Percentiles rank a stretch among this genome's conserved stretches.
Evolutionary conservation across 108 stramenopile species (phyloP).

Genomic region (Cylindrotheca closterium): DNA sequence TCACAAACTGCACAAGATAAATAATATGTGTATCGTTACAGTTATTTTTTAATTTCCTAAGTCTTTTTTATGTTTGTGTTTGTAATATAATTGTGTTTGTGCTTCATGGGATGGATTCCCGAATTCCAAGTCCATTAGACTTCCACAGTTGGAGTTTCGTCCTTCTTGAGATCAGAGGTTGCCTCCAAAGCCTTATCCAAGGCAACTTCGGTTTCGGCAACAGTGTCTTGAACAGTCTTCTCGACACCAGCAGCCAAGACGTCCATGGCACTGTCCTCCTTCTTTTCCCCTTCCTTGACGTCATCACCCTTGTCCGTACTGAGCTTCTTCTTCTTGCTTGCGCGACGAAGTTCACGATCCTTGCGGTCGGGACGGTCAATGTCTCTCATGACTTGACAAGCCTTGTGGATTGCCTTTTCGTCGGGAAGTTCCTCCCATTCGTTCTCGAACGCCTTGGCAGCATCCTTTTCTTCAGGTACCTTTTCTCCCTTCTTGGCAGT

Average conservation of each 20-base stretch:
- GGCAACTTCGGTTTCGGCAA: constrained; percentile 26
- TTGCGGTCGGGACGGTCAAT: constrained; percentile 56
- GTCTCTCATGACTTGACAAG: constrained; percentile 77
- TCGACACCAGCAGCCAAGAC: constrained; percentile 10
- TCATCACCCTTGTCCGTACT: neutral
- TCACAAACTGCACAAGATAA: too few relatives aligned
- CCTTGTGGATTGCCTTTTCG: constrained; percentile 70
- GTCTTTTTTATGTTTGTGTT: too few relatives aligned
- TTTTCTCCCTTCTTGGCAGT: constrained; percentile 8
- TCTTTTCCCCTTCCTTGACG: neutral
- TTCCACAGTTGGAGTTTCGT: neutral
- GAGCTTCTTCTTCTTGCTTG: constrained; percentile 24
- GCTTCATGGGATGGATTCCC: too few relatives aligned
- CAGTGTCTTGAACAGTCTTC: constrained; percentile 21
- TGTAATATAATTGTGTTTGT: too few relatives aligned
- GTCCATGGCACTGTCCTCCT: neutral
- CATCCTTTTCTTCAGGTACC: neutral
- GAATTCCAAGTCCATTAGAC: too few relatives aligned
- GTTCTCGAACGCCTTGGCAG: constrained; percentile 17
- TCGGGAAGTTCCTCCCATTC: constrained; percentile 67
- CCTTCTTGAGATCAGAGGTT: neutral
- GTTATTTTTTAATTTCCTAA: too few relatives aligned
- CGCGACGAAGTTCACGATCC: constrained; percentile 32
- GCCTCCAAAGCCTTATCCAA: constrained; percentile 29
- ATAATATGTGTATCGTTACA: too few relatives aligned